Evolutionary conservation across 768 basidiomycete species (phyloP), one percentile per base, ranked within the genome.

Genomic region (Asterophora parasitica): DNA sequence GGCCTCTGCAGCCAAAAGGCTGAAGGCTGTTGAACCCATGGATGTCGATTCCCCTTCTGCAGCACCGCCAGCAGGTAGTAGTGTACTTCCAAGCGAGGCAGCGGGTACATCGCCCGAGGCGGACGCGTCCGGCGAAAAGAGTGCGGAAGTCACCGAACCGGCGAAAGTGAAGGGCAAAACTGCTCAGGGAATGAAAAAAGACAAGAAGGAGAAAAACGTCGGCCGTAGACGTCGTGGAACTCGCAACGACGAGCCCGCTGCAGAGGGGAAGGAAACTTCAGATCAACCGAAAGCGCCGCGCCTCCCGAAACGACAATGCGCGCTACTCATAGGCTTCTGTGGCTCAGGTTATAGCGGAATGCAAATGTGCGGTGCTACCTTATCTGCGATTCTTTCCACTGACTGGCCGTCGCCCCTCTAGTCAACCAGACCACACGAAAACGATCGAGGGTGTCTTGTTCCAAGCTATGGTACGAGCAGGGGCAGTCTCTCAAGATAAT

Each of bases 401-500:
- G 13, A 11, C 12, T 46, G 42, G 53, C 35, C 52, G 33, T 41
- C 36, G 32, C 38, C 38, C 35, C 12, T n/a, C 28, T 50, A 91
- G 89, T 43, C 89, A 93, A 62, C 83, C 81, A 7, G 75, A 82
- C 42, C 65, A 66, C 33, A 73, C 76, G 7, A 76, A 73, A 36
- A 98, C 96, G 1, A 92, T 99, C 53, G 96, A 98, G 66, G 89
- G 91, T 15, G 78, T 82, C 33, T 64, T 99, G 27, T 99, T 96
- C 58, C 79, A 83, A 36, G 92, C 93, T 0, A 72, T 98, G 40
- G 85, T 92, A 20, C 83, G 86, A 55, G 86, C 85, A 2, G 95
- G 94, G 8, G 93, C 92, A 4, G 86, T 99, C n/a, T 95, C 92
- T 20, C 75, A 83, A 52, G 95, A 97, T 65, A 99, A 99, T 59